Base-by-base conservation (phyloP, 441 rosid species). In the Eutrema salsugineum region DNA sequence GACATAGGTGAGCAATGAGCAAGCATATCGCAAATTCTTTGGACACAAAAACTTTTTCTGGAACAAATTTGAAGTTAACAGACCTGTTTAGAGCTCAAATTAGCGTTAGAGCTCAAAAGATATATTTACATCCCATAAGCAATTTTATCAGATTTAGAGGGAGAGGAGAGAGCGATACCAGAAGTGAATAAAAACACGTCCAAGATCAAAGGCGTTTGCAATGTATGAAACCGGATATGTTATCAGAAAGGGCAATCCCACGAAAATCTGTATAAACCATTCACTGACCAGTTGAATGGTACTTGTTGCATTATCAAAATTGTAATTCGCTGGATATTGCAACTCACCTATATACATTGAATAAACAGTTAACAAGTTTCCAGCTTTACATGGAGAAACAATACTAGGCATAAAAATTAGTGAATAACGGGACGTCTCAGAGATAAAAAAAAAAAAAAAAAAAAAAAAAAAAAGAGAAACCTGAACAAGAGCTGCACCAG, bases 111-210 rank as follows among this genome's bases (percentile, higher is more conserved):
- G 24, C 63, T 70, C 69, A 70, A 70, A 68, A 17, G 43, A 53
- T 30, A 35, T 19, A 50, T 32, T 3, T 53, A 47, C 14, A 60
- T 60, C 17, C 27, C 19, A 55, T 22, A 7, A 22, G 42, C 30
- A 74, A 9, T n/a, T 46, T 15, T 43, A 51, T 38, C 3, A 66
- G 55, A 50, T 35, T 33, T 51, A 49, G 44, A 14, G 16, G 28
- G 56, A 11, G 35, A 24, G 63, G 7, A 30, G 32, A 30, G 53
- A 53, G 50, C 7, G 60, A 66, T 90, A 92, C 99, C 94, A 94
- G 81, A 92, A 94, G 79, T 94, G 97, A 80, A 92, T 86, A 82
- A 94, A 92, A 66, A 94, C 89, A 22, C 98, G 97, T 63, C 99
- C 98, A 81, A 92, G 94, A 78, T 92, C 90, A 87, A 94, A 94